phyloP scores from a whole-genome alignment of 1,139 yeast genomes.

The Kodamaea suecica region DNA sequence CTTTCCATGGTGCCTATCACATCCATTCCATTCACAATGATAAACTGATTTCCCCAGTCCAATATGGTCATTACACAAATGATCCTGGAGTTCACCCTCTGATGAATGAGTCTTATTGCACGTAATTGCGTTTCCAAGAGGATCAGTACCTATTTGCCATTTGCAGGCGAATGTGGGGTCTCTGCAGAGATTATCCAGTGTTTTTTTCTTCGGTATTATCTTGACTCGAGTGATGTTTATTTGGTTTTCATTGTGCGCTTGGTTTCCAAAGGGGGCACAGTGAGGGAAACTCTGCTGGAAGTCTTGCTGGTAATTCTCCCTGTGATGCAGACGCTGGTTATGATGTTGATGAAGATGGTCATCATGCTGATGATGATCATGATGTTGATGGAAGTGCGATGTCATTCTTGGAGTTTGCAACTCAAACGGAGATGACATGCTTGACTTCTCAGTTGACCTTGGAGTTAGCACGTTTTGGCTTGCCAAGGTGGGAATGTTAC shows the following conservation, averaged over 20 bases:
- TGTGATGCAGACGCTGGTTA: background rate
- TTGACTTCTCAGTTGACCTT: constrained; percentile 12
- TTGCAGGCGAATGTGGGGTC: constrained; percentile 38
- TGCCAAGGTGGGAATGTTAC: constrained; percentile 9
- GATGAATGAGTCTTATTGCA: constrained; percentile 52
- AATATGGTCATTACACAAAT: constrained; percentile 63
- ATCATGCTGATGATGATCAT: background rate
- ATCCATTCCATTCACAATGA: constrained; percentile 73
- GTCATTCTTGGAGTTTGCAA: constrained; percentile 1
- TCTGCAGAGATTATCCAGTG: constrained; percentile 8
- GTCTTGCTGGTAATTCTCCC: background rate
- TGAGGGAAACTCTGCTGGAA: too few species aligned
- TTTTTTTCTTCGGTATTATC: constrained; percentile 28
- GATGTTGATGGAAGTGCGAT: background rate
- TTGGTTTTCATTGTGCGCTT: constrained; percentile 2
- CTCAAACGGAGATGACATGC: constrained; percentile 14
- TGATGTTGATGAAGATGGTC: background rate
- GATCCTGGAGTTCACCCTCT: constrained; percentile 66
- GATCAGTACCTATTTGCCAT: constrained; percentile 42
- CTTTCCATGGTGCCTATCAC: constrained; percentile 60
- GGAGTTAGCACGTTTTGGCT: constrained; percentile 18
- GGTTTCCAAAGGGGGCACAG: too few species aligned
- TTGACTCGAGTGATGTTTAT: constrained; percentile 35
- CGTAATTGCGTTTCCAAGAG: constrained; percentile 28
- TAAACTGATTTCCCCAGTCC: constrained; percentile 72